Conservation (phyloP, 2,329 filamentous ascomycete genomes). For the Neocatenulostroma microsporum region DNA sequence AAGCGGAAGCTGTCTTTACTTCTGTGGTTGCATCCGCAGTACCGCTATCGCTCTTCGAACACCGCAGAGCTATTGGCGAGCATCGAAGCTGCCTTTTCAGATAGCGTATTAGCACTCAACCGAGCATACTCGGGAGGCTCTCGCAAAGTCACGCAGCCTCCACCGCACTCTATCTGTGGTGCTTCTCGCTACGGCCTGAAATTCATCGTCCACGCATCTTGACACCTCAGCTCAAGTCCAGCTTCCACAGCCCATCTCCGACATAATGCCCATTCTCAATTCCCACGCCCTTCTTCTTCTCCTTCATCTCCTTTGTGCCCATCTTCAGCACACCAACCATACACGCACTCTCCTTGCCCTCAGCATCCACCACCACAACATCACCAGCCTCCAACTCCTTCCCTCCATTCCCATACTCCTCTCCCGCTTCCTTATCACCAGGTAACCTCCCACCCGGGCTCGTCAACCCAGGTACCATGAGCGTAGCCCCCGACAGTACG, state of each 20-base stretch:
- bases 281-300: constrained; percentile 86
- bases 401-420: constrained; percentile 41
- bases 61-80: too few relatives aligned
- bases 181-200: too few relatives aligned
- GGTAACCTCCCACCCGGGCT: constrained; percentile 74
- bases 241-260: constrained; percentile 85
- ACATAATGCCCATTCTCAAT: constrained; percentile 91
- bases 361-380: constrained; percentile 80
- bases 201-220: constrained; percentile 2
- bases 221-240: constrained; percentile 50
- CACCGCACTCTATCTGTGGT: too few relatives aligned
- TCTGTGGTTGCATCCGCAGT: too few relatives aligned
- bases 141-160: too few relatives aligned
- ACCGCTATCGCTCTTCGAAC: too few relatives aligned
- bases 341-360: constrained; percentile 89
- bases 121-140: too few relatives aligned
- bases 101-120: too few relatives aligned
- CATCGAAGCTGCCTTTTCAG: too few relatives aligned
- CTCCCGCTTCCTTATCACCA: constrained; percentile 35
- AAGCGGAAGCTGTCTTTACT: too few relatives aligned
- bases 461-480: constrained; percentile 94
- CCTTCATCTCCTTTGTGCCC: constrained; percentile 86
- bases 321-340: constrained; percentile 76
- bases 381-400: constrained; percentile 72
- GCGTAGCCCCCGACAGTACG: constrained; percentile 81